phyloP scores from a whole-genome alignment of 2,329 filamentous ascomycete species.

The Paradendryphiella salina region DNA sequence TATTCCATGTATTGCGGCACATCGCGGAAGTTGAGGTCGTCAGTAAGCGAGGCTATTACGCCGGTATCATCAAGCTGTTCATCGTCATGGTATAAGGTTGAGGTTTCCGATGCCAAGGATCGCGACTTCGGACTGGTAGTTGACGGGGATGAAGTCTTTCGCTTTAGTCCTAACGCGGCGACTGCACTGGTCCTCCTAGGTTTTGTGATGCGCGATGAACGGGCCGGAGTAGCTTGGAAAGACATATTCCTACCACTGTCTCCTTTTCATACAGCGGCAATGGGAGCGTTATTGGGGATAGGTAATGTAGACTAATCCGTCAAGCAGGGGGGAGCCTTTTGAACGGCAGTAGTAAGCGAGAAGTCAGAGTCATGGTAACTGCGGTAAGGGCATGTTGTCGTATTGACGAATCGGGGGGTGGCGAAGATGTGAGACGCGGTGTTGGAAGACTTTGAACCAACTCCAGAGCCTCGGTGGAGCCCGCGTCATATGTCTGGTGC shows the following conservation, averaged over 20 bases:
- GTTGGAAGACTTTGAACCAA: slow-evolving; percentile 8
- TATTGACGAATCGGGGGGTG: slow-evolving; percentile 31
- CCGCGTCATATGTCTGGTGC: slow-evolving; percentile 3
- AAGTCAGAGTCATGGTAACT: slow-evolving; percentile 21
- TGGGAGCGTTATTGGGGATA: not conserved
- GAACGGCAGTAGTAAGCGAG: not conserved
- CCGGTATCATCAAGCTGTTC: slow-evolving; percentile 62
- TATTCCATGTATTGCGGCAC: slow-evolving; percentile 66
- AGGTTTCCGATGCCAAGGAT: slow-evolving; percentile 23
- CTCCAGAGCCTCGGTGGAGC: not conserved
- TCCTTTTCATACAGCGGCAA: not conserved
- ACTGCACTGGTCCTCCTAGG: slow-evolving; percentile 28
- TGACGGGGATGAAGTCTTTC: slow-evolving; percentile 46
- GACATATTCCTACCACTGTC: slow-evolving; percentile 21
- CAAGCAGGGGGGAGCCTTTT: slow-evolving; percentile 3
- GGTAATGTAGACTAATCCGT: slow-evolving; percentile 1
- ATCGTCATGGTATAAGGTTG: slow-evolving; percentile 44
- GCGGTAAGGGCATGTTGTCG: slow-evolving; percentile 19
- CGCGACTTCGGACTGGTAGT: slow-evolving; percentile 40
- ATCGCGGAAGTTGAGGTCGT: slow-evolving; percentile 62
- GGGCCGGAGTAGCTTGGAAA: slow-evolving; percentile 38
- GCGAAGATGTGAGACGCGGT: slow-evolving; percentile 15
- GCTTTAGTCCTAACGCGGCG: slow-evolving; percentile 35
- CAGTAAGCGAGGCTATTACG: slow-evolving; percentile 58
- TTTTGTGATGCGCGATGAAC: slow-evolving; percentile 39